Conservation (phyloP, 1,284 basidiomycete species). For the Exobasidium cylindrosporum region DNA sequence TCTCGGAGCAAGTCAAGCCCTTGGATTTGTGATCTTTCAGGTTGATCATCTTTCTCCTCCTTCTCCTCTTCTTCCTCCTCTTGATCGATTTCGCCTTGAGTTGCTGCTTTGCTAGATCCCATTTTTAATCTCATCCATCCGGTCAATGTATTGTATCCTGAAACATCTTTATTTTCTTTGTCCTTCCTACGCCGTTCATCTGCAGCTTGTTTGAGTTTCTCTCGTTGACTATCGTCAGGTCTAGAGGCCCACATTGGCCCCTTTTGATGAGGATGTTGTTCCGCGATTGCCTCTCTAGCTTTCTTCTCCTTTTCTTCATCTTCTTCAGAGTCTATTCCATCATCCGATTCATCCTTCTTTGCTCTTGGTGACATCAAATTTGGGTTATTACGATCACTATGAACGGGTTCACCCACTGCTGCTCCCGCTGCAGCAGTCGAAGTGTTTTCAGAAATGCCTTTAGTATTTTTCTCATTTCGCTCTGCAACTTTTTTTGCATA, state of each 20-base stretch:
- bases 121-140: neutral
- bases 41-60: slow-evolving; percentile 1
- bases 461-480: neutral
- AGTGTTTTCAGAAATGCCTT: neutral
- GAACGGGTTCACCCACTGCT: slow-evolving; percentile 3
- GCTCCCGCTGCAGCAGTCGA: neutral
- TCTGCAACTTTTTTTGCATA: neutral
- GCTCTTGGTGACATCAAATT: neutral
- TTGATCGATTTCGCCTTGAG: neutral
- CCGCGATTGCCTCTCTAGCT: neutral
- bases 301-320: slow-evolving; percentile 5
- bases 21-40: slow-evolving; percentile 5
- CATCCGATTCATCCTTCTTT: neutral
- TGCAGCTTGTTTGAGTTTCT: slow-evolving; percentile 30
- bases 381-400: slow-evolving; percentile 6
- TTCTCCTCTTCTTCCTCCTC: slow-evolving; percentile 2
- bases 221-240: slow-evolving; percentile 37
- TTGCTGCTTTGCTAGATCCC: neutral
- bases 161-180: neutral
- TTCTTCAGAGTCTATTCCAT: slow-evolving; percentile 5
- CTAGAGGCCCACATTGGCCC: slow-evolving; percentile 42
- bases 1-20: slow-evolving; percentile 3
- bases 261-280: slow-evolving; percentile 24
- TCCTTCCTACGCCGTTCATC: slow-evolving; percentile 25
- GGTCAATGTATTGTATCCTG: neutral